Evolutionary conservation across 1,139 yeast genomes (phyloP), one percentile per base, ranked within the genome.

Genomic region (Groenewaldozyma sp.): DNA sequence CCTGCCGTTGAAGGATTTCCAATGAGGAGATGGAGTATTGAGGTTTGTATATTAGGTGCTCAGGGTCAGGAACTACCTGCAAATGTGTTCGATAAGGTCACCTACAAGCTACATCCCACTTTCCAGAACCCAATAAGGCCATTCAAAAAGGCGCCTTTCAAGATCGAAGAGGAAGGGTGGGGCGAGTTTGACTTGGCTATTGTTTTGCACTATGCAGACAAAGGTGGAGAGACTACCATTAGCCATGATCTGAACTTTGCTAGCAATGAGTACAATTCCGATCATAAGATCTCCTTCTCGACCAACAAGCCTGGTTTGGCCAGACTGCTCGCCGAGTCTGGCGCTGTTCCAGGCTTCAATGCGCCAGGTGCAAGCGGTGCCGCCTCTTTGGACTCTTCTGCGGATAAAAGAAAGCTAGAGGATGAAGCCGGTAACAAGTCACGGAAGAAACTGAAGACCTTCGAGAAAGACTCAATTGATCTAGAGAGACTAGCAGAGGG

Each of bases 111-210:
- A 51, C 98, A 91, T 67, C 97, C 97, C 28, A 91, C 98, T 11
- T 91, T 91, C 63, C 76, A 78, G 40, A 86, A 86, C 59, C 98
- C 97, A 9, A 78, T 75, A 48, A 74, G 97, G 43, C 70, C 81
- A 5, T 62, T 86, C 54, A 86, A 83, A 55, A 78, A 78, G 54
- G 76, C 83, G 17, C 98, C 98, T n/a, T 91, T 88, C 65, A 73
- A 67, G 56, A 81, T 91, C 41, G 84, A 79, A 58, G 98, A 91
- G 62, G 82, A 86, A 66, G 98, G 98, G 36, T 91, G 98, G 98
- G 98, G 98, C 57, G 98, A 91, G 52, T 88, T 88, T 56, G 95
- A 88, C 58, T 73, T 91, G 56, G 86, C 84, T 36, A 79, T 91
- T 48, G 72, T 83, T 16, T 68, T 87, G 43, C 83, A 81, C 50